Evolutionary conservation across 2,329 filamentous ascomycete species (phyloP).

Genomic region (Clarireedia sp.): DNA sequence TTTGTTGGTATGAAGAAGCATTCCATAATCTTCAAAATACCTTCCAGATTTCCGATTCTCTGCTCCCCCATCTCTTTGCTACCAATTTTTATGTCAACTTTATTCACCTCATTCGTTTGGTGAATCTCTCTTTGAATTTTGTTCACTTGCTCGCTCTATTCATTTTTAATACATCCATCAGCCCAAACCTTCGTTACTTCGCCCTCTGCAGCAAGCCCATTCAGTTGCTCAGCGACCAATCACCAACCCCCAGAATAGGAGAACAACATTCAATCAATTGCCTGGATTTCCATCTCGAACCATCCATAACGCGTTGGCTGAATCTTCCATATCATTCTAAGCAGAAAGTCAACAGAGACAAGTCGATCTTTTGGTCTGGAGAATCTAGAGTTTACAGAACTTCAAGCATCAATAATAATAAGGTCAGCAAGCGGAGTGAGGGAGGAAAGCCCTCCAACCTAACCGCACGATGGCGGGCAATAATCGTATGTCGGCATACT

Average conservation of each 20-base stretch:
- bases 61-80: background rate
- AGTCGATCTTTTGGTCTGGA: background rate
- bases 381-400: background rate
- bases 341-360: background rate
- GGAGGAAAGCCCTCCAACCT: slow-evolving; percentile 9
- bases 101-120: slow-evolving; percentile 48
- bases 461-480: slow-evolving; percentile 25
- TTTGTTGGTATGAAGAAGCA: slow-evolving; percentile 7
- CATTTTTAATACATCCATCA: slow-evolving; percentile 1
- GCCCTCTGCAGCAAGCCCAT: background rate
- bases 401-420: slow-evolving; percentile 10
- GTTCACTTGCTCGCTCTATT: background rate
- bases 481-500: slow-evolving; percentile 52
- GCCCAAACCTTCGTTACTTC: background rate
- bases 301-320: background rate
- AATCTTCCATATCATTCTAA: too few relatives aligned
- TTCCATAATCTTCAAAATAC: slow-evolving; percentile 1
- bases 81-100: slow-evolving; percentile 4
- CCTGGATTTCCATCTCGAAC: background rate
- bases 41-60: background rate
- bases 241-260: background rate
- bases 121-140: background rate
- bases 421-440: slow-evolving; percentile 15
- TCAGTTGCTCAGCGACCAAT: slow-evolving; percentile 4
- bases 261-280: background rate